These are phyloP conservation scores for Sugiyamaella lignohabitans DNA, from an alignment of 805 yeast genomes.

Conservation along the genomic window DNA sequence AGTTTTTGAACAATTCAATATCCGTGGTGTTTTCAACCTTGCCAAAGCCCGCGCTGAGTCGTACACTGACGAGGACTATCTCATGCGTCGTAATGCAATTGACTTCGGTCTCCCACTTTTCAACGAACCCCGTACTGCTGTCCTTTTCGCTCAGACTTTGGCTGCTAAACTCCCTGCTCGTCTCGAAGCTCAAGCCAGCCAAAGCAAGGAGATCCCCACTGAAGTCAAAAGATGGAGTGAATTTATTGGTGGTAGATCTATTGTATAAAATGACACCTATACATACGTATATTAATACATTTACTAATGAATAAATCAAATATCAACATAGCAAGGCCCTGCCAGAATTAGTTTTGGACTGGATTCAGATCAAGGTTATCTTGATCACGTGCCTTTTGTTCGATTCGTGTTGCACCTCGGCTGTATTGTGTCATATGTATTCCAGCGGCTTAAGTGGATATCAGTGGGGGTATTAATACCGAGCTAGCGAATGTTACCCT, in stretches of 20 bases:
- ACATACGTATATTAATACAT: no score
- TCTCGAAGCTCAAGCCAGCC: constrained; percentile 35
- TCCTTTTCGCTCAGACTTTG: constrained; percentile 78
- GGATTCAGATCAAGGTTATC: no score
- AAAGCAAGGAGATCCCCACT: constrained; percentile 56
- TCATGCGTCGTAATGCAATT: constrained; percentile 98
- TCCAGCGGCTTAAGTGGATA: no score
- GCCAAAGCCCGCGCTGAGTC: constrained; percentile 86
- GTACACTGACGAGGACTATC: constrained; percentile 81
- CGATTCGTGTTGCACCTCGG: no score
- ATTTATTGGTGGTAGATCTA: constrained; percentile 88
- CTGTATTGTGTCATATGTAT: no score
- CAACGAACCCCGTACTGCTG: constrained; percentile 92
- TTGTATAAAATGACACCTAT: constrained; percentile 34
- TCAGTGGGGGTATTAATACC: no score
- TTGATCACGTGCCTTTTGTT: no score
- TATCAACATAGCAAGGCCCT: no score
- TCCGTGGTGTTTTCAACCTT: constrained; percentile 84
- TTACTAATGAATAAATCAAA: no score
- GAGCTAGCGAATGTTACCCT: no score
- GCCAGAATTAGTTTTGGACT: no score
- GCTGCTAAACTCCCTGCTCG: constrained; percentile 58
- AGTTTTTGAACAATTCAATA: constrained; percentile 79
- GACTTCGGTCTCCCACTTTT: constrained; percentile 95
- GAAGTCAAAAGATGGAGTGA: constrained; percentile 98